phyloP scores from a whole-genome alignment of 1,139 yeast genomes.

The Blastobotrys malaysiensis region DNA sequence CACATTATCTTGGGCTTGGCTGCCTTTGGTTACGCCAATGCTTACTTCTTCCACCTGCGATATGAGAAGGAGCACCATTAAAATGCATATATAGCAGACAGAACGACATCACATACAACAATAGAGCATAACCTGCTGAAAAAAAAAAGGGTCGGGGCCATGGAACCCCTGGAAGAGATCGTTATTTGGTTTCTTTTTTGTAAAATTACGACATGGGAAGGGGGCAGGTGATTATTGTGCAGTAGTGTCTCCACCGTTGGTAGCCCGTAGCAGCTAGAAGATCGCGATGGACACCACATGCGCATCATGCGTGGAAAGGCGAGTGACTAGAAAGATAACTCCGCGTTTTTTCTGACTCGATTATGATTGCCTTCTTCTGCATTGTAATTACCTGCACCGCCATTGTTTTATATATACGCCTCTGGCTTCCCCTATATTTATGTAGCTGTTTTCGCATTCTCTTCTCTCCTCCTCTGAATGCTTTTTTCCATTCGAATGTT shows the following conservation, averaged over 20 bases:
- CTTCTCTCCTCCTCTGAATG: background rate
- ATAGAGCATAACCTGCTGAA: slow-evolving; percentile 2
- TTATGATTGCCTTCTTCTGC: background rate
- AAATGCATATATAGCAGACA: background rate
- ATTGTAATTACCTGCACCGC: background rate
- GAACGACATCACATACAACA: slow-evolving; percentile 1
- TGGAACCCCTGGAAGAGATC: background rate
- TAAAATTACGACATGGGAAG: background rate
- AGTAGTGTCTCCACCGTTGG: background rate
- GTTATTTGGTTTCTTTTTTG: background rate
- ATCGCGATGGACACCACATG: background rate
- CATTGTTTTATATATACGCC: background rate
- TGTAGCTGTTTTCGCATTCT: background rate
- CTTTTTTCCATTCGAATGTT: slow-evolving; percentile 1
- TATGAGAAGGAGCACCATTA: slow-evolving; percentile 39
- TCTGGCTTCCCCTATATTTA: background rate
- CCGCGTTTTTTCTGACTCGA: background rate
- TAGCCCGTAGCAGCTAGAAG: background rate
- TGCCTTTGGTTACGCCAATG: slow-evolving; percentile 82
- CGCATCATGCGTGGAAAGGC: background rate
- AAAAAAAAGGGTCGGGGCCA: too few relatives aligned
- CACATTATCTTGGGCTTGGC: slow-evolving; percentile 71
- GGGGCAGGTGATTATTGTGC: background rate
- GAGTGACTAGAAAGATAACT: background rate
- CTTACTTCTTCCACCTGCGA: slow-evolving; percentile 84